Evolutionary conservation across 2,329 filamentous ascomycete species (phyloP).

Genomic region (Chalaropsis ovoidea): DNA sequence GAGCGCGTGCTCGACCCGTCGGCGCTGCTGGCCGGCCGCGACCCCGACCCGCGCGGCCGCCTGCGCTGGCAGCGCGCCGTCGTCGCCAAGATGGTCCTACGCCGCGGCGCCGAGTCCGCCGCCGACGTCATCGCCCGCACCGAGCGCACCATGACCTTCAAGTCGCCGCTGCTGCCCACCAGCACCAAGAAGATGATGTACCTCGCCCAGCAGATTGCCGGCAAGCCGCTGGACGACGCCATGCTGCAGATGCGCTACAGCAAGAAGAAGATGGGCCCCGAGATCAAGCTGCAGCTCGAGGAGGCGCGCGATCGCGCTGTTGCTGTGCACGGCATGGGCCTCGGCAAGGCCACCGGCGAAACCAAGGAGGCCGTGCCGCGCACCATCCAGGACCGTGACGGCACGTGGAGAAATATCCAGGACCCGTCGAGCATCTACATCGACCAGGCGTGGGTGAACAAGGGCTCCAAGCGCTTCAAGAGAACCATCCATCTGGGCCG

Average conservation of each 20-base stretch:
- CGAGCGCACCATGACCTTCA: conserved; percentile 46
- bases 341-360: conserved; percentile 41
- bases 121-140: conserved; percentile 57
- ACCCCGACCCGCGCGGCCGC: conserved; percentile 64
- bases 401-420: conserved; percentile 57
- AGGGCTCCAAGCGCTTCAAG: conserved; percentile 51
- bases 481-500: conserved; percentile 63
- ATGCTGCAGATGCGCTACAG: conserved; percentile 91
- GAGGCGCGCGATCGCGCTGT: conserved; percentile 73
- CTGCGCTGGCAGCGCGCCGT: conserved; percentile 73
- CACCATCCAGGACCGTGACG: conserved; percentile 63
- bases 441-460: conserved; percentile 84
- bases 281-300: conserved; percentile 69
- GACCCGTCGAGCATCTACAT: conserved; percentile 82
- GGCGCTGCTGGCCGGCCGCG: conserved; percentile 37
- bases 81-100: conserved; percentile 64
- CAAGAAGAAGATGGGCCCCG: conserved; percentile 80
- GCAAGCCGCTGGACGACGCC: conserved; percentile 89
- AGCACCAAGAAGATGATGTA: conserved; percentile 84
- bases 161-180: conserved; percentile 67
- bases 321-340: conserved; percentile 73
- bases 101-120: conserved; percentile 42
- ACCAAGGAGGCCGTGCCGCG: conserved; percentile 25
- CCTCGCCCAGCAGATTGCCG: conserved; percentile 76
- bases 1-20: conserved; percentile 25